phyloP scores from a whole-genome alignment of 169 alveolate genomes.

The Neospora caninum region DNA sequence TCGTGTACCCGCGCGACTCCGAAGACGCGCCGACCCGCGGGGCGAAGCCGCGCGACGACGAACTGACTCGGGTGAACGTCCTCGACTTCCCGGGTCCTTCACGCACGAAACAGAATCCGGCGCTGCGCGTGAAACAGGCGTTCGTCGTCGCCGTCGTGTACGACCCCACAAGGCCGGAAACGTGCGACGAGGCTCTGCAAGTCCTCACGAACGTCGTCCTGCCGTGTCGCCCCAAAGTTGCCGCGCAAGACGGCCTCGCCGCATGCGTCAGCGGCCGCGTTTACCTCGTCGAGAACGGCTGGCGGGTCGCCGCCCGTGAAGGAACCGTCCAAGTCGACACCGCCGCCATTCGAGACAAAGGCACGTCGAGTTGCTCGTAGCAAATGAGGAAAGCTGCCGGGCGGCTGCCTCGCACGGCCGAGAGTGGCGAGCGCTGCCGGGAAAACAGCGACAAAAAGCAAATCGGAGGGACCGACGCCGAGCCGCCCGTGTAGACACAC shows the following conservation, averaged over 20 bases:
- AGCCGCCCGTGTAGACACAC: too few relatives aligned
- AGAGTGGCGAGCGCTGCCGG: too few relatives aligned
- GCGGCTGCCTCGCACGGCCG: too few relatives aligned
- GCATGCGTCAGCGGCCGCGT: background rate
- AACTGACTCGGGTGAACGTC: background rate
- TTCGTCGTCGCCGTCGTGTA: constrained; percentile 30
- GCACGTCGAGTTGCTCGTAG: background rate
- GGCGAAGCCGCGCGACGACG: background rate
- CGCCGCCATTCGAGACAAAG: background rate
- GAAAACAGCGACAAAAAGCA: too few relatives aligned
- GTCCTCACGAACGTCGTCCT: constrained; percentile 9
- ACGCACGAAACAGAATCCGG: background rate
- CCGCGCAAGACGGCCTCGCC: background rate
- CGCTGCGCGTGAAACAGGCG: background rate
- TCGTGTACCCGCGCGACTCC: background rate
- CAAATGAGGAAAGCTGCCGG: background rate
- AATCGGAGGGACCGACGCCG: too few relatives aligned
- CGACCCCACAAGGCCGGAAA: background rate
- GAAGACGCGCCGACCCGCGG: background rate
- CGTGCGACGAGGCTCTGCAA: background rate
- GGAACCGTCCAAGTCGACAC: background rate
- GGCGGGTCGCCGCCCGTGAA: background rate
- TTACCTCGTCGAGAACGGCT: background rate
- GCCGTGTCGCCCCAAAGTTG: background rate
- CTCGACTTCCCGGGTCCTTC: background rate